Base-by-base conservation (phyloP, 179 eudicot genomes). In the Patellifolia procumbens region DNA sequence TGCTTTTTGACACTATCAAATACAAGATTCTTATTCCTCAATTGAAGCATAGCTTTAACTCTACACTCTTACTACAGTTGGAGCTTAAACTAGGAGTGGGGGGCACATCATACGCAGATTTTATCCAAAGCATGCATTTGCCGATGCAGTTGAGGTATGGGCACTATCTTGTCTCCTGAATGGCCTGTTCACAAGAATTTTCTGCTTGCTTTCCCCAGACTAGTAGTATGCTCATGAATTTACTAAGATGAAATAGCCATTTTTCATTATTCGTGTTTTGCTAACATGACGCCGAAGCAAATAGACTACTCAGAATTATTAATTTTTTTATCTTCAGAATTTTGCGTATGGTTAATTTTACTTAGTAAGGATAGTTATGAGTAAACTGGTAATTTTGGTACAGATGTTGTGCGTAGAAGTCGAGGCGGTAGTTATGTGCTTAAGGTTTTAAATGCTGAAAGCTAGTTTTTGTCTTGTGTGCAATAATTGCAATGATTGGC, bases 51-150 rank as follows among this genome's bases (percentile, higher is more conserved):
- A 70, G 26, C 46, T 70, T 70, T 31, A 34, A 58, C 22, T 48
- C 17, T 46, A 32, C 5, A n/a, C 7, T 59, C 35, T 61, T 55
- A 22, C 35, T 72, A 55, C 87, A 92, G 97, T 72, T 92, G 88
- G 97, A 92, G 87, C 93, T 92, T 53, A 92, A 92, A 83, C 81
- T 92, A 84, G 97, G 97, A 76, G 3, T 92, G 37, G 97, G 96
- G 66, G 97, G 97, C 68, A 92, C 96, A 62, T 92, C 96, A 58
- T 92, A 92, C 81, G 88, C 86, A 55, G 97, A 92, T 84, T 91
- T 92, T 74, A 92, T 92, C 73, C 81, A 66, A 46, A 92, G 81
- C 80, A 82, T 92, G 93, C 97, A 91, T 84, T 90, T 92, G 76
- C 97, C 97, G 29, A 91, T 91, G 96, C 97, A 92, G 74, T 83